Percentiles rank a stretch among this genome's conserved stretches.
Conservation (phyloP, 78 protist species). For the Isochrysis galbana region DNA sequence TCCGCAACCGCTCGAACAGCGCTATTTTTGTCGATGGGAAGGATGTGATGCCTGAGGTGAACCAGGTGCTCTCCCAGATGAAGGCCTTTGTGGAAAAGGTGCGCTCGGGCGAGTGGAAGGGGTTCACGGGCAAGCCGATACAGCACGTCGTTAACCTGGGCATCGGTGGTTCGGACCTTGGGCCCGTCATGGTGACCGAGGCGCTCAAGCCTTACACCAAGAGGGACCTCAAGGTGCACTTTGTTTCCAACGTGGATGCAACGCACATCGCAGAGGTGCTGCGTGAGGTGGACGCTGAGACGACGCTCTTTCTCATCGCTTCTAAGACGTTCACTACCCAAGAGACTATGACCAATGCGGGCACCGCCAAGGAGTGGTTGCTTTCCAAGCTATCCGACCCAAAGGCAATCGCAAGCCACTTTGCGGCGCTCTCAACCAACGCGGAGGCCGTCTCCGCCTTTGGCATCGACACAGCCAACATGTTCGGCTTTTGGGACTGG, state of each 20-base stretch:
- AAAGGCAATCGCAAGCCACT: constrained; percentile 84
- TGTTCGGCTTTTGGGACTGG: constrained; percentile 98
- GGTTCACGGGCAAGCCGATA: constrained; percentile 85
- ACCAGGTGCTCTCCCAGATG: constrained; percentile 10
- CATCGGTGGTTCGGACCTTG: constrained; percentile 96
- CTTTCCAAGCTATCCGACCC: background rate
- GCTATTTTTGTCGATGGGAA: constrained; percentile 85
- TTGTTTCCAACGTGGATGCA: constrained; percentile 93
- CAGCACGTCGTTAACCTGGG: constrained; percentile 91
- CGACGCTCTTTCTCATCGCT: constrained; percentile 87
- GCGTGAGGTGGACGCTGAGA: constrained; percentile 69
- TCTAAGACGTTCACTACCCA: constrained; percentile 95
- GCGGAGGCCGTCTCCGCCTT: constrained; percentile 71
- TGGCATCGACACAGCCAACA: constrained; percentile 89
- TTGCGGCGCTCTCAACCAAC: constrained; percentile 96
- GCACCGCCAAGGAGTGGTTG: constrained; percentile 80
- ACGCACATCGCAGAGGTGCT: constrained; percentile 83
- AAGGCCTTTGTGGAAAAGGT: constrained; percentile 42
- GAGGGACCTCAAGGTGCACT: constrained; percentile 31
- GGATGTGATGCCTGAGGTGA: constrained; percentile 87
- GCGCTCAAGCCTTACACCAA: constrained; percentile 87
- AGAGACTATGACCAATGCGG: constrained; percentile 94
- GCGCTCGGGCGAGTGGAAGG: constrained; percentile 83
- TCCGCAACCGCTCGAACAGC: constrained; percentile 23
- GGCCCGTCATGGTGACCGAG: constrained; percentile 91